phyloP scores from a whole-genome alignment of 106 monocot species.

The Apostasia shenzhenica region DNA sequence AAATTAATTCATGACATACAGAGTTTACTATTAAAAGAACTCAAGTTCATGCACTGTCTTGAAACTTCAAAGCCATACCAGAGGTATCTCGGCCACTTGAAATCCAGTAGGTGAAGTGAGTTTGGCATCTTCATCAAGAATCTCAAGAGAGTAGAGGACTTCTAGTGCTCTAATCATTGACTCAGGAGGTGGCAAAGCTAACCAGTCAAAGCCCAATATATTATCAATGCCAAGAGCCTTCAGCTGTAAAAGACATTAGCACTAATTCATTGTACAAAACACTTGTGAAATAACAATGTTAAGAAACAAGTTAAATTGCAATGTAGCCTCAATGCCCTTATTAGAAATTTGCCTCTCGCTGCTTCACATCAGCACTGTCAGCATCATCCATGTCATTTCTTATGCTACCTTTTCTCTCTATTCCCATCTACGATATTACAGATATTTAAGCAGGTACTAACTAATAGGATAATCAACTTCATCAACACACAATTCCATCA shows the following conservation, averaged over 20 bases:
- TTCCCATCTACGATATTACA: too few relatives aligned
- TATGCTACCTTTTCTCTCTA: too few relatives aligned
- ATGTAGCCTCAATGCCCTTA: too few relatives aligned
- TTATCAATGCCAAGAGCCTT: slow-evolving; percentile 95
- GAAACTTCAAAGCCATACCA: slow-evolving; percentile 38
- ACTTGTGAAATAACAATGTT: not conserved
- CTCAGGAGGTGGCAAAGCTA: slow-evolving; percentile 87
- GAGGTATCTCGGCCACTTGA: slow-evolving; percentile 93
- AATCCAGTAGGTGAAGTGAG: slow-evolving; percentile 83
- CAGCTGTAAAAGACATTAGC: slow-evolving; percentile 31
- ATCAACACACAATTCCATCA: too few relatives aligned
- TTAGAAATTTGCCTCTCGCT: too few relatives aligned
- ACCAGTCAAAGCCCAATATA: slow-evolving; percentile 91
- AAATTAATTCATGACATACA: not conserved
- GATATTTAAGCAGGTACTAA: too few relatives aligned
- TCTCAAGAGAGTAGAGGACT: slow-evolving; percentile 79
- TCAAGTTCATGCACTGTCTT: not conserved
- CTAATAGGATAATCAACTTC: too few relatives aligned
- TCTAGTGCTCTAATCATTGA: slow-evolving; percentile 94
- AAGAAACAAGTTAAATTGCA: too few relatives aligned
- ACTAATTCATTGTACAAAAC: not conserved
- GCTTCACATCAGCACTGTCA: too few relatives aligned
- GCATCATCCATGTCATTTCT: too few relatives aligned
- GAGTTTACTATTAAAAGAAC: not conserved
- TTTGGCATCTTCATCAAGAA: slow-evolving; percentile 96